phyloP scores from a whole-genome alignment of 129 eudicot genomes.

The Arctium lappa region DNA sequence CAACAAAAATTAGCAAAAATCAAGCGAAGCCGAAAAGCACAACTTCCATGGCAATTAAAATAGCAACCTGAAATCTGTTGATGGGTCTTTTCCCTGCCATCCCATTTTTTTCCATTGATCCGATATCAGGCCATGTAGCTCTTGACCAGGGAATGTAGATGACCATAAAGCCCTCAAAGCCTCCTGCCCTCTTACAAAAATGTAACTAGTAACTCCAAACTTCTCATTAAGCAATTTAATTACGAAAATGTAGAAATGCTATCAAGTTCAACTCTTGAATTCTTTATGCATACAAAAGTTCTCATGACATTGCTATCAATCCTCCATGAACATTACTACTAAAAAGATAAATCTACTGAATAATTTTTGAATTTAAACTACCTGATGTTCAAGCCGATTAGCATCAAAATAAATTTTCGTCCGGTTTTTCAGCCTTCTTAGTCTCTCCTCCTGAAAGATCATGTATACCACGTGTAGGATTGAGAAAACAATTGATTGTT shows the following conservation, averaged over 20 bases:
- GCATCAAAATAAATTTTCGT: conserved; percentile 64
- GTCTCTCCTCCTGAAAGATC: conserved; percentile 68
- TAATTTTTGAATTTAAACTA: conserved; percentile 3
- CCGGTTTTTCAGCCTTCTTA: conserved; percentile 61
- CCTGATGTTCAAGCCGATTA: conserved; percentile 80
- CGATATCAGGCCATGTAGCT: conserved; percentile 65
- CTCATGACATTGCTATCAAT: neutral
- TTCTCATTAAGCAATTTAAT: neutral
- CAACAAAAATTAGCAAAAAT: conserved; percentile 14
- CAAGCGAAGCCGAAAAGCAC: neutral
- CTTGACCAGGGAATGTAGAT: conserved; percentile 71
- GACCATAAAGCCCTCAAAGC: conserved; percentile 92
- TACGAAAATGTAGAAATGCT: conserved; percentile 1
- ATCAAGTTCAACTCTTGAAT: neutral
- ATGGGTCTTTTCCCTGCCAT: conserved; percentile 97
- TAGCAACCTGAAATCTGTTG: conserved; percentile 85
- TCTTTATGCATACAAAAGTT: conserved; percentile 3
- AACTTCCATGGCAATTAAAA: neutral
- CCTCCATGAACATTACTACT: conserved; percentile 1
- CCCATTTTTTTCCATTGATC: conserved; percentile 99
- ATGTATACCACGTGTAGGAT: neutral
- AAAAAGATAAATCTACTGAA: neutral
- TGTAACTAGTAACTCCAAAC: conserved; percentile 15
- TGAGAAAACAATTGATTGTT: neutral
- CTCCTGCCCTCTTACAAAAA: conserved; percentile 48